phyloP scores from a whole-genome alignment of 352 stramenopile genomes.

The Globisporangium irregulare region DNA sequence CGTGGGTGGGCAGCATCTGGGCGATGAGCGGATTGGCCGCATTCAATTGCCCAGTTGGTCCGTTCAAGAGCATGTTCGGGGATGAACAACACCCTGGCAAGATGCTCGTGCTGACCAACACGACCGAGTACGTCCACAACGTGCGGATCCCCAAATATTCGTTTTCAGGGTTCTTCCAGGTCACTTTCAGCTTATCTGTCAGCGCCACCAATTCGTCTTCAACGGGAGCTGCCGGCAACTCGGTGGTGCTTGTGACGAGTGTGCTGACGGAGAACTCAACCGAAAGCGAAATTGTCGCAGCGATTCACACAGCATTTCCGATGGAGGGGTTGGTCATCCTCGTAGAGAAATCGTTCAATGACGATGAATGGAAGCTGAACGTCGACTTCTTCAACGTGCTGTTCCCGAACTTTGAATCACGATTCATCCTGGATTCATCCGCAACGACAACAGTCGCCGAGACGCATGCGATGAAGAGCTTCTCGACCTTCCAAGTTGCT shows the following conservation, averaged over 20 bases:
- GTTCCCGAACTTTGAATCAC: conserved; percentile 8
- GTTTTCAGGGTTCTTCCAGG: conserved; percentile 17
- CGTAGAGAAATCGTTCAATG: conserved; percentile 5
- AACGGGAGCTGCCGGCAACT: background rate
- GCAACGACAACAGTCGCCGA: background rate
- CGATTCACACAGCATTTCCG: background rate
- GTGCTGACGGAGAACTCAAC: background rate
- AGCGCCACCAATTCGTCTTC: background rate
- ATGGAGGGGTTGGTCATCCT: background rate
- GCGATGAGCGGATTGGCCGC: conserved; percentile 20
- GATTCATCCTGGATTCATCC: conserved; percentile 5
- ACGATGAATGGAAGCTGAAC: conserved; percentile 1
- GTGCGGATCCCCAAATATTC: background rate
- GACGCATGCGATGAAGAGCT: background rate
- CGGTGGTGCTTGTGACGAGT: background rate
- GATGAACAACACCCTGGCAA: background rate
- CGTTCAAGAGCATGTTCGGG: conserved; percentile 9
- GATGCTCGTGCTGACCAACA: conserved; percentile 19
- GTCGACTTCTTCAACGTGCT: conserved; percentile 15
- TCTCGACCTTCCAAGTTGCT: conserved; percentile 8
- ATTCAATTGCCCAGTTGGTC: conserved; percentile 22
- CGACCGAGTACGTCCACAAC: conserved; percentile 6
- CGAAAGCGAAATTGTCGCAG: background rate
- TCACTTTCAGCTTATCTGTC: conserved; percentile 10
- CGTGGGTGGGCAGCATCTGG: conserved; percentile 17